Conservation (phyloP, 345 rosid genomes). For the Toxicodendron radicans region DNA sequence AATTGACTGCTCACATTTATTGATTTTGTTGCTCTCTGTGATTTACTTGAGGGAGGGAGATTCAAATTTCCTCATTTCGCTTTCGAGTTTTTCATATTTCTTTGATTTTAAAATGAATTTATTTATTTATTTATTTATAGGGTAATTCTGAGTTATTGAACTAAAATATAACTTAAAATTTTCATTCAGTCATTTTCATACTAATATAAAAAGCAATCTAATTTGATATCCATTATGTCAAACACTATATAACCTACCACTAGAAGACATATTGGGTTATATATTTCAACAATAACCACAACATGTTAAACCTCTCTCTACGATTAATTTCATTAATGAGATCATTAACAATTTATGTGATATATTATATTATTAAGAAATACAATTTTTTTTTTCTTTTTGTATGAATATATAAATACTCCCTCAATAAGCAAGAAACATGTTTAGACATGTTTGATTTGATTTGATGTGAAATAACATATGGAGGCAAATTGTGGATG, state of each 20-base stretch:
- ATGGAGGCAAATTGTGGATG: not conserved
- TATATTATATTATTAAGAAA: not conserved
- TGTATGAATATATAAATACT: not conserved
- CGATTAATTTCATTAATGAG: too few species aligned
- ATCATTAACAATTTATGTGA: not conserved
- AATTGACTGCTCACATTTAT: not conserved
- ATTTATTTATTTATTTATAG: not conserved
- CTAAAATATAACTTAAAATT: too few species aligned
- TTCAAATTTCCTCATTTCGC: not conserved
- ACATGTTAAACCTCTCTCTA: too few species aligned
- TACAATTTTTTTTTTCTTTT: not conserved
- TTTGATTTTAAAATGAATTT: too few species aligned
- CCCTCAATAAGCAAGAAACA: not conserved
- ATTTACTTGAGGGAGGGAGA: not conserved
- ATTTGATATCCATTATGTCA: too few species aligned
- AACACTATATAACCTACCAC: too few species aligned
- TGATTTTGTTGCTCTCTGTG: not conserved
- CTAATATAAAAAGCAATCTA: too few species aligned
- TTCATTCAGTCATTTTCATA: too few species aligned
- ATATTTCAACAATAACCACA: too few species aligned
- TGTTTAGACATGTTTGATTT: slow-evolving; percentile 1
- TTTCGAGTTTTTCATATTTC: too few species aligned
- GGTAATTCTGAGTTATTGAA: not conserved
- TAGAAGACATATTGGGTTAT: too few species aligned
- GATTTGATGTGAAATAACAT: not conserved